These are phyloP conservation scores for Lanmaoa rubissima DNA, from an alignment of 768 basidiomycete genomes.

Conservation along the genomic window DNA sequence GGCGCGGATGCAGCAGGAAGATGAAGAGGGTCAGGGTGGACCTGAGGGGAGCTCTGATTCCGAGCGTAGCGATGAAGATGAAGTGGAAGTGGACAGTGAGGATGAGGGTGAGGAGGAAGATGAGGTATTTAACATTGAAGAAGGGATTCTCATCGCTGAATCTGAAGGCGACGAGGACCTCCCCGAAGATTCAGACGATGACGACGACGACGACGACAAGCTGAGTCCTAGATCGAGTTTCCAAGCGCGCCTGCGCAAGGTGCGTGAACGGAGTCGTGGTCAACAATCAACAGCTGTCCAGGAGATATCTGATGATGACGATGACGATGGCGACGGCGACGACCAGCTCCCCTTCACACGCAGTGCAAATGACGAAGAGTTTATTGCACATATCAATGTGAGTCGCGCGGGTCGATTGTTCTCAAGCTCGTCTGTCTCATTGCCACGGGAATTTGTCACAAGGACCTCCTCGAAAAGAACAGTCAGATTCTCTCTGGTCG, in stretches of 20 bases:
- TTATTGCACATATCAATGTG: slow-evolving; percentile 55
- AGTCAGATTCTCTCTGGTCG: slow-evolving; percentile 43
- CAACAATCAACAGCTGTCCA: slow-evolving; percentile 12
- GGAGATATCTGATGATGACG: slow-evolving; percentile 24
- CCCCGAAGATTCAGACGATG: slow-evolving; percentile 32
- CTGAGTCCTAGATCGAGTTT: slow-evolving; percentile 36
- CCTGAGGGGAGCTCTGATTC: slow-evolving; percentile 25
- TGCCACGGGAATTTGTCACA: slow-evolving; percentile 41
- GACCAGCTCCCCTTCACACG: slow-evolving; percentile 31
- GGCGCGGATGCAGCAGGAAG: too few relatives aligned
- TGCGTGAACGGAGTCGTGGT: slow-evolving; percentile 28
- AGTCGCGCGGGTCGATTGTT: slow-evolving; percentile 10
- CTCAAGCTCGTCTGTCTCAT: neutral
- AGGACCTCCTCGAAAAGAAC: slow-evolving; percentile 61
- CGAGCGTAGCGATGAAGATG: slow-evolving; percentile 32
- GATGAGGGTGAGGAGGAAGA: slow-evolving; percentile 40
- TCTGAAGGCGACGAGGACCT: slow-evolving; percentile 23
- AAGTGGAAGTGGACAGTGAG: slow-evolving; percentile 24
- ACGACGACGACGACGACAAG: slow-evolving; percentile 29
- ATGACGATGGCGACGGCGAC: slow-evolving; percentile 13
- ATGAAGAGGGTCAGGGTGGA: slow-evolving; percentile 38
- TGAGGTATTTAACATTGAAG: slow-evolving; percentile 41
- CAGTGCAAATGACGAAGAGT: slow-evolving; percentile 59
- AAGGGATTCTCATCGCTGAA: slow-evolving; percentile 42
- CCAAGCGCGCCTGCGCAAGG: slow-evolving; percentile 33